phyloP scores from a whole-genome alignment of 2,329 filamentous ascomycete species.

The Diaporthe citriasiana region DNA sequence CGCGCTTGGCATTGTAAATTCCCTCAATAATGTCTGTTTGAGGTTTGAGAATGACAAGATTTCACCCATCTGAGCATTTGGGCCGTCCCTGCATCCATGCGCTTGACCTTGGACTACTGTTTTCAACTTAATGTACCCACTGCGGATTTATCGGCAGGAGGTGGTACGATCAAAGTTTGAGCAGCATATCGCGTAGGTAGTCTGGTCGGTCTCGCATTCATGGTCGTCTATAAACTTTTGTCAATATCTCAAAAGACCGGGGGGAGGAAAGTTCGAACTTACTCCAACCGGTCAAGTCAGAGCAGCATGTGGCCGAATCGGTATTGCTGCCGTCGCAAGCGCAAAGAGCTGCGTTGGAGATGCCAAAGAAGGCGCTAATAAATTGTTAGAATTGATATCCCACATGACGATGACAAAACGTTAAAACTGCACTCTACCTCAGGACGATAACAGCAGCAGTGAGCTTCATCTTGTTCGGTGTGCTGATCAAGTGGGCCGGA shows the following conservation, averaged over 20 bases:
- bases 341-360: conserved; percentile 19
- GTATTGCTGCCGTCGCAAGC: conserved; percentile 8
- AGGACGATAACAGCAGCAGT: not conserved
- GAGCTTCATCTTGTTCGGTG: conserved; percentile 12
- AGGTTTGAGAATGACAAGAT: no score
- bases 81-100: not conserved
- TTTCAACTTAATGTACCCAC: no score
- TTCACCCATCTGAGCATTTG: no score
- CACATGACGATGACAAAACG: fast-evolving
- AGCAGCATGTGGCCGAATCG: conserved; percentile 14
- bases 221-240: not conserved
- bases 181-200: conserved; percentile 4
- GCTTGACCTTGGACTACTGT: not conserved
- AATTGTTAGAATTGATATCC: not conserved
- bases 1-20: not conserved
- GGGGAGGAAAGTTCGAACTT: not conserved
- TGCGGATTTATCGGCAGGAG: not conserved
- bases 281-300: conserved; percentile 6
- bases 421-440: not conserved
- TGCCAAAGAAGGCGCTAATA: conserved; percentile 11
- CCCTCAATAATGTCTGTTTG: not conserved
- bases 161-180: conserved; percentile 15
- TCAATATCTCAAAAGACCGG: not conserved
- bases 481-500: not conserved
- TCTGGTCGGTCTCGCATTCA: conserved; percentile 1